Evolutionary conservation across 106 monocot species (phyloP).

Genomic region (Phalaenopsis equestris): DNA sequence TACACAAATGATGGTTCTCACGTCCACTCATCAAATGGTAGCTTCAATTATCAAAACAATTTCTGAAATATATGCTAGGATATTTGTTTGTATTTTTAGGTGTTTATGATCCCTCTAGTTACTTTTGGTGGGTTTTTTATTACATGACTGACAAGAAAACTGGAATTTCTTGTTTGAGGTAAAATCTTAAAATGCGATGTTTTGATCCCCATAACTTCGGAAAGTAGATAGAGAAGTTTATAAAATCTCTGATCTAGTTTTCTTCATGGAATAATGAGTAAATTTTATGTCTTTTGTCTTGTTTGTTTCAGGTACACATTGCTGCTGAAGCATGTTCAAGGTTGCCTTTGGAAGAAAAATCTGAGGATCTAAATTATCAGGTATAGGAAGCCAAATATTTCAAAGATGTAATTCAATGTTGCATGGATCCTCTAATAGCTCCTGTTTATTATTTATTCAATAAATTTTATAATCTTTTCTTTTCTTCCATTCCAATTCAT

Average conservation of each 20-base stretch:
- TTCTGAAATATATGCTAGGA: not conserved
- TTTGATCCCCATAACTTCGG: not conserved
- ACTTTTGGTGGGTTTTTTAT: not conserved
- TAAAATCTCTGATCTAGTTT: not conserved
- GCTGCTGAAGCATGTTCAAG: not conserved
- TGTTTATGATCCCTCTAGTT: not conserved
- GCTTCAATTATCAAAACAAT: not conserved
- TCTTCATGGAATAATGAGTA: not conserved
- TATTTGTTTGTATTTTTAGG: not conserved
- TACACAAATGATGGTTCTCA: not conserved
- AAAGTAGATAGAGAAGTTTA: not conserved
- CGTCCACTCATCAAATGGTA: not conserved
- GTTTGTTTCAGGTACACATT: not conserved
- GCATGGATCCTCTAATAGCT: not conserved
- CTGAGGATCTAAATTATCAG: not conserved
- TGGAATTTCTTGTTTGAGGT: not conserved
- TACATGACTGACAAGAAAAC: not conserved
- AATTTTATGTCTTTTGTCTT: not conserved
- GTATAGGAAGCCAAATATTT: conserved; percentile 3
- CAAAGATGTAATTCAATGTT: not conserved
- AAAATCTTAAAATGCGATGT: not conserved
- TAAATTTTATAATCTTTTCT: not conserved
- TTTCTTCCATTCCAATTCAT: conserved; percentile 1
- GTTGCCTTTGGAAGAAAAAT: conserved; percentile 1
- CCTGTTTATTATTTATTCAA: not conserved